Percentiles rank a stretch among this genome's conserved stretches.
phyloP scores from a whole-genome alignment of 1,139 yeast genomes.

The Candida sojae region DNA sequence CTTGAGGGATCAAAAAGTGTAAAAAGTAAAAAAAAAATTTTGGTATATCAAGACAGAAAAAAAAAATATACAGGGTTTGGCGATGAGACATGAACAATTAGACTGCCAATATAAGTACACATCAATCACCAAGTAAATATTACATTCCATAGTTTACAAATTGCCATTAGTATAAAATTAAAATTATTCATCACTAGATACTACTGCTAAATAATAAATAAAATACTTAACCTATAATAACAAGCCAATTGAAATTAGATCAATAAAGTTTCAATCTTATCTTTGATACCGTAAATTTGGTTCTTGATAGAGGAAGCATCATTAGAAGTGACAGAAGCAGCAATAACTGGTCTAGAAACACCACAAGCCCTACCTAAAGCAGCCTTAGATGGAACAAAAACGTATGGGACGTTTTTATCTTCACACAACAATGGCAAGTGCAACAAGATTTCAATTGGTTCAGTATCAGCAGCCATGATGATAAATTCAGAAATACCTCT shows the following conservation, averaged over 20 bases:
- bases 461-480: slow-evolving; percentile 99
- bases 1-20: not conserved
- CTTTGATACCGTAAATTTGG: slow-evolving; percentile 97
- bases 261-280: slow-evolving; percentile 96
- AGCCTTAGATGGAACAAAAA: slow-evolving; percentile 96
- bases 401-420: slow-evolving; percentile 99
- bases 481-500: slow-evolving; percentile 99
- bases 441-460: slow-evolving; percentile 97
- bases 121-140: no score
- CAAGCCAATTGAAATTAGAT: slow-evolving; percentile 49
- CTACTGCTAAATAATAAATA: slow-evolving; percentile 4
- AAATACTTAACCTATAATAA: not conserved
- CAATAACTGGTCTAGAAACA: slow-evolving; percentile 98
- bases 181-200: not conserved
- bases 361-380: slow-evolving; percentile 99
- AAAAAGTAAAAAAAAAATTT: not conserved
- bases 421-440: slow-evolving; percentile 98
- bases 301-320: slow-evolving; percentile 97
- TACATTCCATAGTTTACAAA: no score
- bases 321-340: slow-evolving; percentile 97
- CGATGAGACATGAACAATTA: not conserved
- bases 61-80: not conserved
- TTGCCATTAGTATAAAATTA: not conserved
- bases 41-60: not conserved
- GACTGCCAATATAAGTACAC: no score